phyloP scores from a whole-genome alignment of 1,284 basidiomycete species.

The Puccinia hordei region DNA sequence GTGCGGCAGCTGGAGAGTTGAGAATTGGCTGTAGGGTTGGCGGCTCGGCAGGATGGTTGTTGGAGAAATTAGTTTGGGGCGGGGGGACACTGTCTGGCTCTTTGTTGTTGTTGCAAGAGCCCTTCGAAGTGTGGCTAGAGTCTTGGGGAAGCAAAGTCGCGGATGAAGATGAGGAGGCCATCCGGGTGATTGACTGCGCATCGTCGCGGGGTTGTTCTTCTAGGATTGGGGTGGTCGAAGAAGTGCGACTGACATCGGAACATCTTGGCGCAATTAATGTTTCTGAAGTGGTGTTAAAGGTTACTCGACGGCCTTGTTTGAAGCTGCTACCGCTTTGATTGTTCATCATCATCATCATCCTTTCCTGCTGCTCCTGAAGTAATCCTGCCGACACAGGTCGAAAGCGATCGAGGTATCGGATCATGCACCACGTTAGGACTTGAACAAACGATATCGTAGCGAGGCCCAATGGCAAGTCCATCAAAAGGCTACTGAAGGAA shows the following conservation, averaged over 20 bases:
- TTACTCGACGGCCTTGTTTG: constrained; percentile 42
- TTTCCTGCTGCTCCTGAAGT: constrained; percentile 34
- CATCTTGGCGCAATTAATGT: constrained; percentile 7
- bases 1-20: constrained; percentile 15
- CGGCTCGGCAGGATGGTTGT: constrained; percentile 10
- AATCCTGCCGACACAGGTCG: constrained; percentile 5
- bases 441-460: constrained; percentile 47
- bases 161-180: constrained; percentile 45
- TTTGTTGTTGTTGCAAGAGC: constrained; percentile 29
- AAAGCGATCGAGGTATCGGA: constrained; percentile 33
- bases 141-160: constrained; percentile 33
- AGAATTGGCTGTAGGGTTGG: constrained; percentile 7
- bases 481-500: constrained; percentile 42
- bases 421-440: constrained; percentile 32
- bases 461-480: constrained; percentile 49
- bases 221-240: constrained; percentile 43
- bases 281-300: constrained; percentile 46
- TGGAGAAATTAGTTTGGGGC: background rate
- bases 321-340: constrained; percentile 26
- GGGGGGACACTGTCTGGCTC: background rate
- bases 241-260: constrained; percentile 38
- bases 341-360: constrained; percentile 39
- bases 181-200: constrained; percentile 23
- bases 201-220: constrained; percentile 21
- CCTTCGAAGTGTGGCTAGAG: background rate